These are phyloP conservation scores for Metarhizium brunneum DNA, from an alignment of 2,329 filamentous ascomycete genomes.

Conservation along the genomic window DNA sequence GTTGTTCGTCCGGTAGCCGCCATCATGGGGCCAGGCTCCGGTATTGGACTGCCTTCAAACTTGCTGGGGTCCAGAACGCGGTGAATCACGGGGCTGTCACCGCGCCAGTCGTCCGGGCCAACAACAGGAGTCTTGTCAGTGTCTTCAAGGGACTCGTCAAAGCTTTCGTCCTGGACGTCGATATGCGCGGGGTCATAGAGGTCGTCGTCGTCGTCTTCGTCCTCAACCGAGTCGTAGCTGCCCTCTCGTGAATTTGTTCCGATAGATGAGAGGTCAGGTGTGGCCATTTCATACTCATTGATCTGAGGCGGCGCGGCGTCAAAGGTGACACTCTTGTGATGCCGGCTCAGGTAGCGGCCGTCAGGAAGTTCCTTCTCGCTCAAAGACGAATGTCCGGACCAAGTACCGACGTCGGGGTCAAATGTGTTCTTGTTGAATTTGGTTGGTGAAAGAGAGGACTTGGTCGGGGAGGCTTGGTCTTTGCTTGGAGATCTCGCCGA, in stretches of 20 bases:
- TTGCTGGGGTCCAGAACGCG: constrained; percentile 15
- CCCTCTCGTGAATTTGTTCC: constrained; percentile 85
- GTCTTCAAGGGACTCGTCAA: constrained; percentile 90
- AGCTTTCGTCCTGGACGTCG: constrained; percentile 65
- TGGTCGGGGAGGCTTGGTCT: constrained; percentile 69
- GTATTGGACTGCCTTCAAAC: constrained; percentile 63
- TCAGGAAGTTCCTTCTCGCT: constrained; percentile 51
- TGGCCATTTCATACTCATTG: constrained; percentile 97
- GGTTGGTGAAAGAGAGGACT: constrained; percentile 72
- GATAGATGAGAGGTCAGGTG: constrained; percentile 87
- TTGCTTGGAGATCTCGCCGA: constrained; percentile 51
- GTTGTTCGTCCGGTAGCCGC: constrained; percentile 30
- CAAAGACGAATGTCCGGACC: constrained; percentile 55
- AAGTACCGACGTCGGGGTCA: constrained; percentile 58
- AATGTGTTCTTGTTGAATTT: constrained; percentile 61
- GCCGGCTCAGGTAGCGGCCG: constrained; percentile 63
- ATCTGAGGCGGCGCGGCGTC: constrained; percentile 87
- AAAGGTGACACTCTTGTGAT: constrained; percentile 96
- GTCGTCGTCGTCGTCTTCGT: constrained; percentile 52
- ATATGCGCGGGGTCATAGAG: constrained; percentile 43
- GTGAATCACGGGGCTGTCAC: constrained; percentile 46
- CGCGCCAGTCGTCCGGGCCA: constrained; percentile 92
- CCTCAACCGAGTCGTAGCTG: constrained; percentile 80
- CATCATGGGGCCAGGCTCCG: constrained; percentile 35
- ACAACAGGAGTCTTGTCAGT: constrained; percentile 96